These are phyloP conservation scores for Inonotus hispidus DNA, from an alignment of 1,284 basidiomycete species.

Conservation along the genomic window DNA sequence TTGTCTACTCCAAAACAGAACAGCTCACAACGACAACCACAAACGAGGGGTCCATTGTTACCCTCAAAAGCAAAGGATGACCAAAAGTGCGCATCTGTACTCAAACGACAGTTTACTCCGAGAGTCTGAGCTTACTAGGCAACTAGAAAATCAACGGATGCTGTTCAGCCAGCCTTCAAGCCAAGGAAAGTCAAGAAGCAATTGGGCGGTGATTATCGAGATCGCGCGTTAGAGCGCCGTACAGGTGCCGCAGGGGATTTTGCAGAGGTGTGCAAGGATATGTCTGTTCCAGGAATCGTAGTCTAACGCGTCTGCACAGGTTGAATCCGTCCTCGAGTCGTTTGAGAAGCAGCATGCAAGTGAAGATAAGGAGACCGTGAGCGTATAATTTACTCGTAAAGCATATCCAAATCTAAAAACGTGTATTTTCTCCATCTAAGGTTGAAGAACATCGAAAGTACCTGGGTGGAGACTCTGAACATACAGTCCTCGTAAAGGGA, in stretches of 20 bases:
- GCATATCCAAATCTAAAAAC: too few relatives aligned
- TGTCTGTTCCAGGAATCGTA: background rate
- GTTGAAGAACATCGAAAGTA: slow-evolving; percentile 75
- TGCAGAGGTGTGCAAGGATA: slow-evolving; percentile 45
- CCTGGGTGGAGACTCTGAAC: slow-evolving; percentile 83
- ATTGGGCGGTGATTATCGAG: slow-evolving; percentile 50
- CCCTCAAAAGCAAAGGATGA: slow-evolving; percentile 4
- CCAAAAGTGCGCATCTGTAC: slow-evolving; percentile 13
- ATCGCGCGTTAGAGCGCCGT: slow-evolving; percentile 67
- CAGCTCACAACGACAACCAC: slow-evolving; percentile 10
- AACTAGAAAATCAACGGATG: slow-evolving; percentile 30
- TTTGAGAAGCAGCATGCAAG: slow-evolving; percentile 64
- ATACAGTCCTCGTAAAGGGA: slow-evolving; percentile 87
- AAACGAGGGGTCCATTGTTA: slow-evolving; percentile 9
- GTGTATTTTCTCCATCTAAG: slow-evolving; percentile 30
- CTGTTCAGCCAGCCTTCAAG: slow-evolving; percentile 59
- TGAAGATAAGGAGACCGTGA: slow-evolving; percentile 54
- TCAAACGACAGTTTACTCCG: background rate
- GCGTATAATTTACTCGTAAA: slow-evolving; percentile 21
- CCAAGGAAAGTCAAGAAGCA: slow-evolving; percentile 69
- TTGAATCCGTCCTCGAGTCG: slow-evolving; percentile 75
- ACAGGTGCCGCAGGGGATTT: slow-evolving; percentile 59
- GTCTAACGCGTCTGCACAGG: slow-evolving; percentile 34
- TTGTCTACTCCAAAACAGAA: slow-evolving; percentile 26
- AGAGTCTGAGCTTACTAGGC: background rate